Base-by-base conservation (phyloP, 2,329 filamentous ascomycete genomes). In the Colletotrichum costaricense region DNA sequence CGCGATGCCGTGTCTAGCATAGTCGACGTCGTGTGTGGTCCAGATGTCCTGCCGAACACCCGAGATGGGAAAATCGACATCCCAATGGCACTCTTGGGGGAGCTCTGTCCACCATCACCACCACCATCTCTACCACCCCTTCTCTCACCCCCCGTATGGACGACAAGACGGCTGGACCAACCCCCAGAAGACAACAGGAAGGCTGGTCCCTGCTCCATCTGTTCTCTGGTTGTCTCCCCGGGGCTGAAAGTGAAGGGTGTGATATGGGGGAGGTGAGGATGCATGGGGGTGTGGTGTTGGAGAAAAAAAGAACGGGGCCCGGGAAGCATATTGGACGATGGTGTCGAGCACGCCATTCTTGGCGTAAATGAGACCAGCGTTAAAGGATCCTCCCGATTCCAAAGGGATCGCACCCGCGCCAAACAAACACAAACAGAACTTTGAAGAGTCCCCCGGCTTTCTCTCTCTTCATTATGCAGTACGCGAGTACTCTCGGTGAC, bases 281-380 rank as follows among this genome's bases (percentile, higher is more conserved):
- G 26, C 30, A 26, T 55, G 49, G 65, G 46, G 57, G 42, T 26
- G 35, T 62, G 30, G 55, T 60, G 46, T 56, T 60, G 33, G 56
- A 55, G 22, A 19, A 33, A 59, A 56, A 69, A 73, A 70, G 16
- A 52, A 69, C 54, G 60, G 70, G 67, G 30, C 67, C 16, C 54
- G 60, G 67, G 60, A 62, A 65, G 67, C 70, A 73, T 70, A 65
- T 73, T 65, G 70, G 70, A 73, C 49, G 42, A 73, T 73, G 70
- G 67, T 70, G 67, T 70, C n/a, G 67, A 73, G 70, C 70, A 73
- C 70, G 70, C 70, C 55, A 73, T 73, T 46, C 70, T 73, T 73
- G 70, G 70, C 70, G 70, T 22, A 70, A 73, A 73, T 73, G 70
- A 73, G 70, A 60, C 67, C 60, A 73, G 63, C 67, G 54, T 42